Evolutionary conservation across 139 green algal species (phyloP).

Genomic region (Nannochloris sp.): DNA sequence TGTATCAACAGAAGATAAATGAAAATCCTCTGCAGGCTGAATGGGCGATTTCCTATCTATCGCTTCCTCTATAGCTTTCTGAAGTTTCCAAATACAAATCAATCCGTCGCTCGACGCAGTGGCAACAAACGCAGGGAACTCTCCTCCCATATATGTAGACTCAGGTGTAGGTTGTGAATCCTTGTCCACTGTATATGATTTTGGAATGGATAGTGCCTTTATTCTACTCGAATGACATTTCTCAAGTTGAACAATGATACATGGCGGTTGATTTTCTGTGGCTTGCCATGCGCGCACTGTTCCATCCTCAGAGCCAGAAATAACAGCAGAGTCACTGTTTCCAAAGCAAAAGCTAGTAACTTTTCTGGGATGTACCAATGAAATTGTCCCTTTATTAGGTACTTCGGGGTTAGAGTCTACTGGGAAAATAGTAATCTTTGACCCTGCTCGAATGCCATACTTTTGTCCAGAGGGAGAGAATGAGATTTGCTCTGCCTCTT

Average conservation of each 20-base stretch:
- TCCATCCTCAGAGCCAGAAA: slow-evolving; percentile 34
- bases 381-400: neutral
- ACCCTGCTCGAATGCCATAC: slow-evolving; percentile 43
- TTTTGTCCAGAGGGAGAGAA: slow-evolving; percentile 34
- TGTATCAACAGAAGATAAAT: slow-evolving; percentile 11
- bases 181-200: slow-evolving; percentile 6
- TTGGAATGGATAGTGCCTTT: slow-evolving; percentile 3
- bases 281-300: slow-evolving; percentile 43
- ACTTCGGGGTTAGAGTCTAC: slow-evolving; percentile 7
- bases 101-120: slow-evolving; percentile 52
- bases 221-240: slow-evolving; percentile 17
- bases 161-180: neutral
- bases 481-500: slow-evolving; percentile 35
- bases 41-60: neutral
- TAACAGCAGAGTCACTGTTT: slow-evolving; percentile 3
- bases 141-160: neutral
- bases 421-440: slow-evolving; percentile 31
- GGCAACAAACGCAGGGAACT: slow-evolving; percentile 19
- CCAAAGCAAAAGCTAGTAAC: slow-evolving; percentile 26
- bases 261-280: neutral
- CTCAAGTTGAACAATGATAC: slow-evolving; percentile 19
- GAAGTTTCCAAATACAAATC: slow-evolving; percentile 58
- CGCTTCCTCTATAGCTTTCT: neutral
- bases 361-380: slow-evolving; percentile 20
- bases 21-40: neutral